These are phyloP conservation scores for Cylindrotheca fusiformis DNA, from an alignment of 108 stramenopile species.

Conservation along the genomic window DNA sequence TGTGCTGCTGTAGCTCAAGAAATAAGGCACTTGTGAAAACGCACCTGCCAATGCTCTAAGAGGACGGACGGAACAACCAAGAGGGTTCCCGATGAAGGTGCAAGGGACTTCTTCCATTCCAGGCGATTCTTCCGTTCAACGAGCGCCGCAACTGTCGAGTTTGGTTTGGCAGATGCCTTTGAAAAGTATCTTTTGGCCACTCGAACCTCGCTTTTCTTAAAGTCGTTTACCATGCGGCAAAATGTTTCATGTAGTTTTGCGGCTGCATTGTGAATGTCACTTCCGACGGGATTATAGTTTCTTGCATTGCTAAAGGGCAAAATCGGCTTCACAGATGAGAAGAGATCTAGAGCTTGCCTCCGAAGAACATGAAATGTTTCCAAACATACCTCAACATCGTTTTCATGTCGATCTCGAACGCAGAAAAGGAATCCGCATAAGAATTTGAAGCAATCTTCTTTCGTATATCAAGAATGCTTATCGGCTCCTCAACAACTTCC, in stretches of 20 bases:
- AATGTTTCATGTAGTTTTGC: constrained; percentile 43
- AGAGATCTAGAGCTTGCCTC: background rate
- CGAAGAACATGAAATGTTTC: too few species aligned
- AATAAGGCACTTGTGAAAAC: constrained; percentile 2
- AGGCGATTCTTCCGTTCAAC: constrained; percentile 33
- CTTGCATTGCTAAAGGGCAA: constrained; percentile 63
- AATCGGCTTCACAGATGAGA: background rate
- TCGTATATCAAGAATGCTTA: constrained; percentile 49
- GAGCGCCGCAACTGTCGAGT: constrained; percentile 55
- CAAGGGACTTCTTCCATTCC: constrained; percentile 40
- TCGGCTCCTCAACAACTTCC: constrained; percentile 60
- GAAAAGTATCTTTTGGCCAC: constrained; percentile 49
- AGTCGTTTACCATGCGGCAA: constrained; percentile 28
- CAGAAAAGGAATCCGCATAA: too few species aligned
- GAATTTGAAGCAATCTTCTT: too few species aligned
- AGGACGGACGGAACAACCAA: constrained; percentile 76
- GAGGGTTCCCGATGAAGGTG: constrained; percentile 54
- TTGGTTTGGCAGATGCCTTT: constrained; percentile 31
- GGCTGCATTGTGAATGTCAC: constrained; percentile 67
- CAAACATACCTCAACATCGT: background rate
- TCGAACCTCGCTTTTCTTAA: constrained; percentile 48
- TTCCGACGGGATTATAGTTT: constrained; percentile 68
- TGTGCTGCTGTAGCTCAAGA: too few species aligned
- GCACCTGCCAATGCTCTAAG: constrained; percentile 74
- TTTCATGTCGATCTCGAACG: constrained; percentile 41